Evolutionary conservation across 805 yeast species (phyloP), one percentile per base, ranked within the genome.

Genomic region (Candida fluviatilis): DNA sequence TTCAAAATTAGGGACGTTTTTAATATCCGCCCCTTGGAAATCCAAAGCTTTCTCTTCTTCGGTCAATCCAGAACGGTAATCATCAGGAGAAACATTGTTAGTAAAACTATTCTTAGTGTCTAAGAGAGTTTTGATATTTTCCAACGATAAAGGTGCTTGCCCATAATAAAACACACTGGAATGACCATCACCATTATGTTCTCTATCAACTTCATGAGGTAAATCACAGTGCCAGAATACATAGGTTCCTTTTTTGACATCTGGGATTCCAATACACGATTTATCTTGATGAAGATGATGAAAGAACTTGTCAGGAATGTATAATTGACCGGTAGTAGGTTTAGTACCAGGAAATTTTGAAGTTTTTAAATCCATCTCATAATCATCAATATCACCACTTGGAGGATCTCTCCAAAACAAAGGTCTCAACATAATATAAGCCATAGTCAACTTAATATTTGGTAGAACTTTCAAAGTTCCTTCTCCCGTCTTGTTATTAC

Each of bases 171-270:
- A 38, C 4, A 69, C 75, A n/a, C 64, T 52, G 10, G 75, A 64
- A 40, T 62, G 67, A 6, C 47, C 41, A 10, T 28, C 36, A 5
- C 73, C 72, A 15, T 44, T 42, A 37, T 65, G 71, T 12, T 51
- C 57, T 8, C 52, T 43, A 34, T 69, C 73, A 19, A 70, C 73
- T n/a, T 62, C 63, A 45, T 70, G 75, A 14, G 60, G 55, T 27
- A 56, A 37, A 42, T 69, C 74, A 37, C 64, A 54, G 43, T 70
- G 75, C 74, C 74, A 69, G 36, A 59, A 58, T 2, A 70, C 71
- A 38, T 56, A 55, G 40, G 68, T 71, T 3, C 75, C 75, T n/a
- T 69, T 66, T 2, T 57, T 36, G 12, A 71, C 69, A 15, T 51
- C 42, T 5, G 75, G 73, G 25, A 66, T 50, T 2, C 61, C 50